phyloP scores from a whole-genome alignment of 179 eudicot genomes.

The Silene coronaria region DNA sequence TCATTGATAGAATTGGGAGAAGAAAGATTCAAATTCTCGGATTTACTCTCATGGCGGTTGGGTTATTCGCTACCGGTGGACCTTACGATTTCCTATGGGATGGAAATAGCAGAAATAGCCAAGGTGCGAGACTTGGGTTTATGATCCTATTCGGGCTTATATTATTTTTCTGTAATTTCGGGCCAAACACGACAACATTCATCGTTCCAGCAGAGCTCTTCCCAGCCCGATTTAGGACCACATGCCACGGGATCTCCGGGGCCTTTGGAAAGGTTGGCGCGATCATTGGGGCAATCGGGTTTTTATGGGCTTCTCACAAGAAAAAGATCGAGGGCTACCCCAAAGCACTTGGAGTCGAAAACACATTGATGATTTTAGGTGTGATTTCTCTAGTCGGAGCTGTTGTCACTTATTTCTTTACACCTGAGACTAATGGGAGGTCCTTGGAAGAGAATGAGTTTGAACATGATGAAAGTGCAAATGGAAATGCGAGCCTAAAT shows the following conservation, averaged over 20 bases:
- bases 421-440: constrained; percentile 48
- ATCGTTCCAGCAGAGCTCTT: constrained; percentile 70
- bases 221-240: constrained; percentile 49
- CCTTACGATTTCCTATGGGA: constrained; percentile 28
- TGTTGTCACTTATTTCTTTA: constrained; percentile 35
- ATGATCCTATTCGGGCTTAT: constrained; percentile 40
- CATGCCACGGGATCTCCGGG: constrained; percentile 58
- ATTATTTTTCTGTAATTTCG: constrained; percentile 58
- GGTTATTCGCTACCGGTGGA: constrained; percentile 37
- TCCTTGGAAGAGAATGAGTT: constrained; percentile 63
- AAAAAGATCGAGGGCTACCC: constrained; percentile 4
- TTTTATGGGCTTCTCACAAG: constrained; percentile 35
- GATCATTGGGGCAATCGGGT: constrained; percentile 39
- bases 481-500: neutral
- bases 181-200: constrained; percentile 65
- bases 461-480: constrained; percentile 4
- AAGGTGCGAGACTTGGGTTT: constrained; percentile 24
- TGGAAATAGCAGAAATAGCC: neutral
- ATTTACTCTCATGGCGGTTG: constrained; percentile 39
- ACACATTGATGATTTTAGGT: constrained; percentile 32
- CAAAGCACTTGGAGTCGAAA: constrained; percentile 21
- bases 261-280: constrained; percentile 54
- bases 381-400: constrained; percentile 43
- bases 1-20: constrained; percentile 57
- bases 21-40: constrained; percentile 53